Base-by-base conservation (phyloP, 1,284 basidiomycete species). In the Leccinum brunneo-olivaceum region DNA sequence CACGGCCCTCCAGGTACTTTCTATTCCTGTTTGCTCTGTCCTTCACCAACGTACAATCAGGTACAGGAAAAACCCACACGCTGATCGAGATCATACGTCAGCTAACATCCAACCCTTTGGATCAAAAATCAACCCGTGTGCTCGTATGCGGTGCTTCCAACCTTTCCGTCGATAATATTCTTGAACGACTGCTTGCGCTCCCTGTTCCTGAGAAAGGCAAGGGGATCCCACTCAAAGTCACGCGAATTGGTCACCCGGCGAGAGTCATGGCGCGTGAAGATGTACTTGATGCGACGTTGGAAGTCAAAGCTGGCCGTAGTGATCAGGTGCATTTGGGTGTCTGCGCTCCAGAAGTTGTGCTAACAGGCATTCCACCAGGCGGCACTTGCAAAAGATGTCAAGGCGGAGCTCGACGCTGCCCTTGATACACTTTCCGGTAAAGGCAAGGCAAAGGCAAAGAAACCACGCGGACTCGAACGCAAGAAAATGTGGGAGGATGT, bases 401-500 rank as follows among this genome's bases (percentile, higher is more conserved):
- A 91, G 56, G 69, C 67, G 18, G 93, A 97, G 57, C 71, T 97
- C 4, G 83, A 92, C 51, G 70, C 70, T 2, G 72, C 81, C 5
- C 69, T 95, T 10, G 68, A 68, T 7, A 64, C 77, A 9, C 68
- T 97, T 36, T 74, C 85, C 4, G 85, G 84, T 0, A 90, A 84
- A 58, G 86, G 86, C 0, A 90, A 89, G 53, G 86, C 0, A 90
- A 89, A 53, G 84, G 81, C 2, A 74, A 77, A 9, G 83, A 89
- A 65, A 28, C 83, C 78, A 1, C 69, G 80, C 48, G 92, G 90
- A 1, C 64, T 70, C 2, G 93, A 95, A 61, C 71, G 95, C 40
- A 87, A 79, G 61, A 88, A 88, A 62, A 74, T 88, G 66, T 98
- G 93, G 91, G 84, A 87, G 25, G 90, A 97, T 43, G 89, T 98